Conservation (phyloP, 1,284 basidiomycete genomes). For the Fomitopsis betulina region DNA sequence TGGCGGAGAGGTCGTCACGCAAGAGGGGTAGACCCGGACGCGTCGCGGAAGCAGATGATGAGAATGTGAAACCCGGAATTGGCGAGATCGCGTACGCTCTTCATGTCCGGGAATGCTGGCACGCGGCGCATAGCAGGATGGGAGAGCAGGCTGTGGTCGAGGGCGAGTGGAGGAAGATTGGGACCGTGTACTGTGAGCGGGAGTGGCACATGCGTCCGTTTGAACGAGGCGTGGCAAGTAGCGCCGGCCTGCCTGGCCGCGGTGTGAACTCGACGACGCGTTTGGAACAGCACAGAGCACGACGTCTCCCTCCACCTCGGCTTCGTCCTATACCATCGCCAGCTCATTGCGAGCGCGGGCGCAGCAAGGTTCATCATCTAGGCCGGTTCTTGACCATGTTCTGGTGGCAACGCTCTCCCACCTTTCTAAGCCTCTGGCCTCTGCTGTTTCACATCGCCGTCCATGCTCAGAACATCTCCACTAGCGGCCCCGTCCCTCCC, state of each 20-base stretch:
- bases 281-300: constrained; percentile 13
- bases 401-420: constrained; percentile 8
- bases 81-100: too few relatives aligned
- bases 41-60: not conserved
- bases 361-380: constrained; percentile 10
- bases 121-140: not conserved
- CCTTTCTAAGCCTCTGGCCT: constrained; percentile 18
- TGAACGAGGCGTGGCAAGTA: constrained; percentile 8
- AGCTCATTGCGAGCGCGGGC: constrained; percentile 24
- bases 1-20: too few relatives aligned
- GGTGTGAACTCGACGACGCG: constrained; percentile 10
- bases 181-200: not conserved
- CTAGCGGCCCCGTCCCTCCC: constrained; percentile 32
- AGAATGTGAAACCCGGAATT: too few relatives aligned
- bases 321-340: constrained; percentile 15
- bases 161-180: not conserved
- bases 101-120: too few relatives aligned
- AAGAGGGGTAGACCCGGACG: not conserved
- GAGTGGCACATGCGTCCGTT: constrained; percentile 1
- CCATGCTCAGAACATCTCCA: constrained; percentile 30
- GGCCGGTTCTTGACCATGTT: constrained; percentile 13
- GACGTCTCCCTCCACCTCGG: constrained; percentile 15
- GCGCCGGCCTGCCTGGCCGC: constrained; percentile 2
- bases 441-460: constrained; percentile 20
- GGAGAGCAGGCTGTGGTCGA: not conserved